phyloP scores from a whole-genome alignment of 208 protist species.

The Crithidia sp. region DNA sequence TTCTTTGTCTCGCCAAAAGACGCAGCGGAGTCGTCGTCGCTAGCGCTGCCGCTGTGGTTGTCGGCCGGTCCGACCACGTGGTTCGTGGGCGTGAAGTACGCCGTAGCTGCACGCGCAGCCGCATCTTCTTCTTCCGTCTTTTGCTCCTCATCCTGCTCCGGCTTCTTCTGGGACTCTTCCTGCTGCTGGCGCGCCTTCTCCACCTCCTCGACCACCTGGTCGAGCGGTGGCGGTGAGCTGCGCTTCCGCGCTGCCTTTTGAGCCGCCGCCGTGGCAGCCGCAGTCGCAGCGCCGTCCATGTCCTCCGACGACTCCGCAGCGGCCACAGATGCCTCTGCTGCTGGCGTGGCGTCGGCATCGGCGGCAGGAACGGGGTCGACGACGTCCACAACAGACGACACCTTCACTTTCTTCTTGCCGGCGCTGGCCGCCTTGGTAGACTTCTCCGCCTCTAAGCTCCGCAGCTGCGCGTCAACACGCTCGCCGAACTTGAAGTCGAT shows the following conservation, averaged over 20 bases:
- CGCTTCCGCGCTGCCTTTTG: conserved; percentile 1
- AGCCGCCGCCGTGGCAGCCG: not conserved
- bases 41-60: not conserved
- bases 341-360: not conserved
- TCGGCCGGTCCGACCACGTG: too few relatives aligned
- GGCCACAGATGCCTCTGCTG: not conserved
- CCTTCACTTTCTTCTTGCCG: conserved; percentile 4
- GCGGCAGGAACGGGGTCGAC: not conserved
- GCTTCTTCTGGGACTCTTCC: not conserved
- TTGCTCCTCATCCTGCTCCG: not conserved
- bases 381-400: not conserved
- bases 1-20: not conserved
- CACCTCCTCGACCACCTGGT: conserved; percentile 7
- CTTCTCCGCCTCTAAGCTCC: conserved; percentile 13
- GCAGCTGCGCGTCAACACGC: conserved; percentile 38
- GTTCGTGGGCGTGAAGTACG: too few relatives aligned
- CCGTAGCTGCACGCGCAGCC: too few relatives aligned
- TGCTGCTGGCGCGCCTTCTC: not conserved
- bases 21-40: not conserved
- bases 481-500: conserved; percentile 60
- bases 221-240: conserved; percentile 20
- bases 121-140: not conserved
- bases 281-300: not conserved
- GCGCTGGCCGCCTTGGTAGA: not conserved
- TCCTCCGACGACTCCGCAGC: not conserved